Percentiles rank a stretch among this genome's conserved stretches.
These are phyloP conservation scores for Termitomyces sp. DNA, from an alignment of 768 basidiomycete species.

Conservation along the genomic window DNA sequence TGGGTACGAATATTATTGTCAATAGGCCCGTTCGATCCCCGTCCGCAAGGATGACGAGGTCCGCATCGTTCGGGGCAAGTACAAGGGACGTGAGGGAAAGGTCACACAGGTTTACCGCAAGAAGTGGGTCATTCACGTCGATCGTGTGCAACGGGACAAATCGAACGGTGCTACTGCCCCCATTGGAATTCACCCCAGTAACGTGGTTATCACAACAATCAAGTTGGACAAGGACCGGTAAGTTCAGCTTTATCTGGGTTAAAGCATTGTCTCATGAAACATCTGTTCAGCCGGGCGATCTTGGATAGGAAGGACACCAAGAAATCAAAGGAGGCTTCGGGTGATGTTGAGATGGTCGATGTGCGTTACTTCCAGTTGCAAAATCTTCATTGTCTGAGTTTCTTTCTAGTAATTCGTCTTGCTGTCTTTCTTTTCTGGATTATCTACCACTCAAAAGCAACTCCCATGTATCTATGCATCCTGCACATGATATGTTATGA, in stretches of 20 bases:
- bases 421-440: slow-evolving; percentile 21
- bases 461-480: slow-evolving; percentile 64
- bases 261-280: slow-evolving; percentile 2
- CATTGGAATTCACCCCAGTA: slow-evolving; percentile 95
- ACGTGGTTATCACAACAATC: slow-evolving; percentile 89
- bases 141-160: slow-evolving; percentile 97
- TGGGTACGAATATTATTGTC: neutral
- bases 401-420: slow-evolving; percentile 26
- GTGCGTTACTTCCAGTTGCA: slow-evolving; percentile 40
- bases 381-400: slow-evolving; percentile 7
- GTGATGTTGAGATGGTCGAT: slow-evolving; percentile 77
- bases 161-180: slow-evolving; percentile 92
- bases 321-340: slow-evolving; percentile 44
- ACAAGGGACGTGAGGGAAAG: slow-evolving; percentile 99
- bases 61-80: slow-evolving; percentile 92
- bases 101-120: slow-evolving; percentile 97
- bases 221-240: slow-evolving; percentile 92
- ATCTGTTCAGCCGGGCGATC: slow-evolving; percentile 63
- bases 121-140: slow-evolving; percentile 99
- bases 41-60: slow-evolving; percentile 99
- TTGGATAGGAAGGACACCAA: slow-evolving; percentile 83
- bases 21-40: slow-evolving; percentile 84
- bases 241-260: slow-evolving; percentile 13
- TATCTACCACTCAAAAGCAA: slow-evolving; percentile 42
- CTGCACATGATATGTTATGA: slow-evolving; percentile 42